phyloP scores from a whole-genome alignment of 257 asterid genomes.

The Solanum dulcamara region DNA sequence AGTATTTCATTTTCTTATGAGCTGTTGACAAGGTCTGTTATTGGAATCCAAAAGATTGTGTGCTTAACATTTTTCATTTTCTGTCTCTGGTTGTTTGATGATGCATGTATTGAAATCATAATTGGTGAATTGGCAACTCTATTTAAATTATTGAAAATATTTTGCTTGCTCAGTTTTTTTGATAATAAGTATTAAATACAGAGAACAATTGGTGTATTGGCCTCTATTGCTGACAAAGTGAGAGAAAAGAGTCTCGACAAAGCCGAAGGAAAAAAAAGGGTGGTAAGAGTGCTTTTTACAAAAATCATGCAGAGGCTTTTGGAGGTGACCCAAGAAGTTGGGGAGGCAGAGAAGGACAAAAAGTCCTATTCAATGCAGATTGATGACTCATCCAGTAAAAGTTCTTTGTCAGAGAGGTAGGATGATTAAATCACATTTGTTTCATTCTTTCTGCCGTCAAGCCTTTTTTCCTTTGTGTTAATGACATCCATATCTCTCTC shows the following conservation, averaged over 20 bases:
- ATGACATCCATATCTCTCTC: background rate
- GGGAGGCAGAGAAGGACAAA: constrained; percentile 24
- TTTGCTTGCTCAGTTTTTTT: background rate
- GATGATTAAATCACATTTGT: background rate
- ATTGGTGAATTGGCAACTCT: background rate
- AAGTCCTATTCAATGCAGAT: constrained; percentile 56
- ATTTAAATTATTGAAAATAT: background rate
- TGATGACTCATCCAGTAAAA: constrained; percentile 35
- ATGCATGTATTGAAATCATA: background rate
- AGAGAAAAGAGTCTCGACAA: background rate
- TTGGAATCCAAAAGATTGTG: background rate
- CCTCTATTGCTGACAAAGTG: constrained; percentile 61
- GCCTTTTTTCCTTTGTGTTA: background rate
- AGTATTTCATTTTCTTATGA: background rate
- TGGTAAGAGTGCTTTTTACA: constrained; percentile 35
- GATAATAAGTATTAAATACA: constrained; percentile 15
- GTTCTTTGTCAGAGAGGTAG: constrained; percentile 51
- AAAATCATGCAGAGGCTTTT: constrained; percentile 58
- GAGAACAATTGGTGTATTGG: constrained; percentile 67
- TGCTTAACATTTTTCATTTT: background rate
- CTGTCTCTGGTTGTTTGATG: background rate
- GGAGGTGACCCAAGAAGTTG: constrained; percentile 42
- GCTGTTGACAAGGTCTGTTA: background rate
- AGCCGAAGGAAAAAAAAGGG: background rate
- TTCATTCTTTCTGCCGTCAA: background rate